phyloP scores from a whole-genome alignment of 257 asterid species.

The Nicotiana sylvestris region DNA sequence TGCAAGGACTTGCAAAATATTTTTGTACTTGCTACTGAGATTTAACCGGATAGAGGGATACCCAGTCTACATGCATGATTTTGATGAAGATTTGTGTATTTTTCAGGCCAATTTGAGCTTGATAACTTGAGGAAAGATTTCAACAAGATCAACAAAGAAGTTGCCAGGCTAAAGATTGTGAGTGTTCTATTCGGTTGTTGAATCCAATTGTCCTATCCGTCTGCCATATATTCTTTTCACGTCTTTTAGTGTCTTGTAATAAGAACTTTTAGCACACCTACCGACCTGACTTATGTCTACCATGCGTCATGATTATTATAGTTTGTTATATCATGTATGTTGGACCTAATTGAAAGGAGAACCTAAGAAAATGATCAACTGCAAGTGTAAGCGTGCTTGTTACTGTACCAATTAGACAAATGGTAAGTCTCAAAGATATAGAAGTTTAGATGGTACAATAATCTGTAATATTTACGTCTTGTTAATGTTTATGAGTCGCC shows the following conservation, averaged over 20 bases:
- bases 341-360: not conserved
- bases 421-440: not conserved
- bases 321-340: not conserved
- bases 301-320: not conserved
- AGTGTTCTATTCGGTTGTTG: conserved; percentile 26
- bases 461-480: not conserved
- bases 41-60: too few species aligned
- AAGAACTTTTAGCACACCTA: not conserved
- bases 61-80: not conserved
- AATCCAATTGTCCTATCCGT: not conserved
- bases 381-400: not conserved
- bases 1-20: too few species aligned
- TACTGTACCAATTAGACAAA: not conserved
- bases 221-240: not conserved
- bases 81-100: conserved; percentile 6
- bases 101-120: conserved; percentile 81
- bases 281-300: not conserved
- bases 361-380: not conserved
- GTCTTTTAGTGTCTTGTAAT: not conserved
- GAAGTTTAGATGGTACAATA: not conserved
- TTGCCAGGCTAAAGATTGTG: conserved; percentile 72
- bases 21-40: too few species aligned
- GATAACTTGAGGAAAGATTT: conserved; percentile 66
- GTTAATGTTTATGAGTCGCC: not conserved
- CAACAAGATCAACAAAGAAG: conserved; percentile 66